phyloP scores from a whole-genome alignment of 2,329 filamentous ascomycete species.

The Ilyonectria sp. region DNA sequence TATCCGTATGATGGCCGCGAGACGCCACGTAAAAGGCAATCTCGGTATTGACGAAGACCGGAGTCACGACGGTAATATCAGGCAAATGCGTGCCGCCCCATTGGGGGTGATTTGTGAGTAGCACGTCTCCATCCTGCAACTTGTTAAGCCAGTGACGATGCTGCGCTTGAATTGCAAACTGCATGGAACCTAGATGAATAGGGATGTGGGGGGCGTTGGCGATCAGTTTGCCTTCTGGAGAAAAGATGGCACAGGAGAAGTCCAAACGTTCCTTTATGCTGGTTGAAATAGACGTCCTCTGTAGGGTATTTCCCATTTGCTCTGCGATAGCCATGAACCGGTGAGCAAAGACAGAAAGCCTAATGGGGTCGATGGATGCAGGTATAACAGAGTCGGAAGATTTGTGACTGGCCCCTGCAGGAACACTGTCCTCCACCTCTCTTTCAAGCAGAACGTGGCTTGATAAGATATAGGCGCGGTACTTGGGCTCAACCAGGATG shows the following conservation, averaged over 20 bases:
- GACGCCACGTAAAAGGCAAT: constrained; percentile 58
- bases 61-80: constrained; percentile 59
- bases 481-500: constrained; percentile 47
- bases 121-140: constrained; percentile 57
- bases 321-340: constrained; percentile 73
- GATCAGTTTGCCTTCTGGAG: constrained; percentile 57
- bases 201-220: constrained; percentile 55
- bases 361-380: constrained; percentile 59
- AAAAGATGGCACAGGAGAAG: constrained; percentile 61
- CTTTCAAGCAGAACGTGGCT: constrained; percentile 52
- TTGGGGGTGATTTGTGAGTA: constrained; percentile 57
- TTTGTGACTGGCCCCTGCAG: neutral
- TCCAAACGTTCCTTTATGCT: constrained; percentile 61
- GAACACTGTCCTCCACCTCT: neutral
- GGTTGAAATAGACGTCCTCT: constrained; percentile 69
- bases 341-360: constrained; percentile 69
- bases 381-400: neutral
- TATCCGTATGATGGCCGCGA: constrained; percentile 55
- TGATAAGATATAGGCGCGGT: constrained; percentile 48
- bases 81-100: constrained; percentile 59
- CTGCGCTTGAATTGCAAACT: constrained; percentile 57
- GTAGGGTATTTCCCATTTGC: constrained; percentile 71
- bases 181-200: constrained; percentile 60
- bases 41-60: constrained; percentile 52
- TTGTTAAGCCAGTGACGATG: constrained; percentile 52